phyloP scores from a whole-genome alignment of 2,329 filamentous ascomycete genomes.

The Diaporthe batatas region DNA sequence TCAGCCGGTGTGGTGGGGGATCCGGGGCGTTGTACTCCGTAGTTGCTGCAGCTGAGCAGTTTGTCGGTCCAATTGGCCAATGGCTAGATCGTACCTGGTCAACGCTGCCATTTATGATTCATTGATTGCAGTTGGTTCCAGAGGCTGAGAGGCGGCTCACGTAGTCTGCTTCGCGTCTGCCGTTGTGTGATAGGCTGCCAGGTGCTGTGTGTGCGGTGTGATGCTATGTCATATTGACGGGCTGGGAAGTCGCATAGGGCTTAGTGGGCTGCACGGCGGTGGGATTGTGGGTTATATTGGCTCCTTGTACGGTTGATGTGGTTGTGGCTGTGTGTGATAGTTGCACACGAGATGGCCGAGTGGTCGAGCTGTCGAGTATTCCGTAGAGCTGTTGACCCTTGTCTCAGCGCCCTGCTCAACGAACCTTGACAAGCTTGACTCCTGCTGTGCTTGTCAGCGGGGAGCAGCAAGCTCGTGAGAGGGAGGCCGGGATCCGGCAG shows the following conservation, averaged over 20 bases:
- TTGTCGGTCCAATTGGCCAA: conserved; percentile 15
- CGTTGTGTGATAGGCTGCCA: not conserved
- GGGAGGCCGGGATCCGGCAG: conserved; percentile 18
- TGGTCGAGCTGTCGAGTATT: no score
- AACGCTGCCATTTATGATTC: conserved; percentile 6
- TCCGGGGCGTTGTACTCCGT: conserved; percentile 16
- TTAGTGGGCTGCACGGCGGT: conserved; percentile 25
- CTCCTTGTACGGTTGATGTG: not conserved
- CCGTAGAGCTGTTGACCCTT: not conserved
- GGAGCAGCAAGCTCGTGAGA: conserved; percentile 27
- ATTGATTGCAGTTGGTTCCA: conserved; percentile 20
- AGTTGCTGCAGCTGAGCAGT: conserved; percentile 6
- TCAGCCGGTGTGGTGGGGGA: not conserved
- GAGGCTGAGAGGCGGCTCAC: conserved; percentile 12
- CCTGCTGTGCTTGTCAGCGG: not conserved
- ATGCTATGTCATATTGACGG: conserved; percentile 36
- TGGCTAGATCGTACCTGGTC: not conserved
- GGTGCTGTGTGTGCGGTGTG: no score
- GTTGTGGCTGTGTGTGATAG: conserved; percentile 14
- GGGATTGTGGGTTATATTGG: conserved; percentile 1
- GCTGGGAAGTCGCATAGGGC: conserved; percentile 16
- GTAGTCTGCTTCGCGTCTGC: not conserved
- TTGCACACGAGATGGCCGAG: not conserved
- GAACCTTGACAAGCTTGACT: not conserved
- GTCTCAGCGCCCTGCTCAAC: not conserved